Base-by-base conservation (phyloP, 164 flowering plant species). In the Buxus sempervirens region DNA sequence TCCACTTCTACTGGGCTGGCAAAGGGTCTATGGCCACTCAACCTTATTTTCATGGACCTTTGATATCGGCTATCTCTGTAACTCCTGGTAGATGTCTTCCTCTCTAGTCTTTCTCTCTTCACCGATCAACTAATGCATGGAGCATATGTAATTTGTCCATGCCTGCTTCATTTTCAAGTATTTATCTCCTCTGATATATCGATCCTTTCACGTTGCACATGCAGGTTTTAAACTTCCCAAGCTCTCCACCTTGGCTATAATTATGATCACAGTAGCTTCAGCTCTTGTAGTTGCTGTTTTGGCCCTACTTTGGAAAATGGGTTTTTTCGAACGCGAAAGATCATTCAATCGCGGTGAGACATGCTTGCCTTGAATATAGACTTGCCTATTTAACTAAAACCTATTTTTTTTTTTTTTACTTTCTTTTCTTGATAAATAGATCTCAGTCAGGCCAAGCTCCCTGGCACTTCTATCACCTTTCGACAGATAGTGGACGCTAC, bases 1-100 rank as follows among this genome's bases (percentile, higher is more conserved):
- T 58, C 32, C 60, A 58, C 32, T 58, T 58, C n/a, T 58, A 24
- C 32, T 58, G 60, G 60, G 60, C 60, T 1, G 60, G 60, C 27
- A 58, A 58, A 23, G 60, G 60, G 27, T 58, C 60, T 23, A 24
- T 58, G 4, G 1, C 0, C 60, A 18, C 0, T 19, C 18, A 14
- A 12, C 32, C 32, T 23, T 2, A 26, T 5, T 26, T 23, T 32
- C 3, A 26, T 26, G 60, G 60, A 1, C 32, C 60, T 4, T 12
- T 58, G 60, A 58, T 58, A 24, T 58, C 60, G 12, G 60, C 60
- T 24, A 58, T 58, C 12, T 58, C 60, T 2, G 32, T 58, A 26
- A 58, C 32, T 58, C 15, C 60, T 58, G 60, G 60, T 58, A 23
- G 19, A 10, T 14, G 18, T 13, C n/a, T 56, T 56, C 5, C 2